These are phyloP conservation scores for Panus rudis DNA, from an alignment of 768 basidiomycete genomes.

Conservation along the genomic window DNA sequence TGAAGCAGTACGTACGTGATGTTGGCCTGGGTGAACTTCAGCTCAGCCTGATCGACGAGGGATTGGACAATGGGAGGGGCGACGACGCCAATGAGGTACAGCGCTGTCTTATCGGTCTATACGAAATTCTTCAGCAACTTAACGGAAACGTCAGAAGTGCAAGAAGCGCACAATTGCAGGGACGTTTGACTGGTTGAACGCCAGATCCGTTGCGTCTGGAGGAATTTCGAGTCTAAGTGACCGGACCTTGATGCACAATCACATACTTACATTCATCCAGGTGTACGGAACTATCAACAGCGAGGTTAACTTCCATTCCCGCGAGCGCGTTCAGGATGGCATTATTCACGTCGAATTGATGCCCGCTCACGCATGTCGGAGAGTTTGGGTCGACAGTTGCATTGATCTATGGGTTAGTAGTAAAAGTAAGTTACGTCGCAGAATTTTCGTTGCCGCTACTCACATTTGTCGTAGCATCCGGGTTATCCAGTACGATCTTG, in stretches of 20 bases:
- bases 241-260: neutral
- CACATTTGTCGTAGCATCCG: slow-evolving; percentile 46
- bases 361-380: slow-evolving; percentile 58
- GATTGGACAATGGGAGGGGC: slow-evolving; percentile 59
- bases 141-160: neutral
- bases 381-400: slow-evolving; percentile 44
- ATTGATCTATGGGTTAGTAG: slow-evolving; percentile 38
- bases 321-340: slow-evolving; percentile 60
- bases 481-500: slow-evolving; percentile 44
- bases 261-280: slow-evolving; percentile 56
- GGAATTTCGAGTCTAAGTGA: slow-evolving; percentile 3
- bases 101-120: slow-evolving; percentile 53
- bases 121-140: no score
- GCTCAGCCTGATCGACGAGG: slow-evolving; percentile 48
- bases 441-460: slow-evolving; percentile 12
- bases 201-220: slow-evolving; percentile 47
- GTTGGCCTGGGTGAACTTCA: slow-evolving; percentile 51
- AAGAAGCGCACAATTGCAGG: slow-evolving; percentile 39
- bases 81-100: slow-evolving; percentile 67
- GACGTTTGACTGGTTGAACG: slow-evolving; percentile 52
- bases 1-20: slow-evolving; percentile 53
- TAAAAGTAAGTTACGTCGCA: neutral
- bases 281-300: slow-evolving; percentile 44
- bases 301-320: slow-evolving; percentile 51
- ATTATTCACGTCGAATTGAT: slow-evolving; percentile 53